Evolutionary conservation across 441 rosid genomes (phyloP).

Genomic region (Eutrema salsugineum): DNA sequence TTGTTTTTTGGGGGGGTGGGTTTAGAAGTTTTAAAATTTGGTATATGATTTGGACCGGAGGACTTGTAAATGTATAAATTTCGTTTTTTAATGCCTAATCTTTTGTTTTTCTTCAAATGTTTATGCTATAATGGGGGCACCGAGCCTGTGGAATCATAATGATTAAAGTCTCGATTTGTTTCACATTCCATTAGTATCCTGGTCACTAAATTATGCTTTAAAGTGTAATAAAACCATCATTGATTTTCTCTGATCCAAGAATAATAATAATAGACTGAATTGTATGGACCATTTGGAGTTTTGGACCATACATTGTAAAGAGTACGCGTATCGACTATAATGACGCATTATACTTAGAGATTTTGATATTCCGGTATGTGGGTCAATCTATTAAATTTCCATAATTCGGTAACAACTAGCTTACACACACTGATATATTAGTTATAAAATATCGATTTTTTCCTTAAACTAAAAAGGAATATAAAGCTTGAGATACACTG

Average conservation of each 20-base stretch:
- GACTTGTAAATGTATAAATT: conserved; percentile 31
- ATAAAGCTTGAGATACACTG: neutral
- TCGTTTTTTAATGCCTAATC: conserved; percentile 20
- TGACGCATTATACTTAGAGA: neutral
- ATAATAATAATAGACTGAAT: conserved; percentile 7
- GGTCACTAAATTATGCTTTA: conserved; percentile 18
- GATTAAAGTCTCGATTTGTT: conserved; percentile 32
- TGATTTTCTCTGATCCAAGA: conserved; percentile 28
- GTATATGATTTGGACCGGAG: conserved; percentile 23
- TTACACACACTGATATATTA: neutral
- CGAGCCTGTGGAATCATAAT: conserved; percentile 24
- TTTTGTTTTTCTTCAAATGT: conserved; percentile 6
- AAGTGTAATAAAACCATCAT: conserved; percentile 16
- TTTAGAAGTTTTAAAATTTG: conserved; percentile 26
- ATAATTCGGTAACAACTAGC: neutral
- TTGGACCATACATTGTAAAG: conserved; percentile 28
- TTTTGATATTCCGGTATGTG: neutral
- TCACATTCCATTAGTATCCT: conserved; percentile 15
- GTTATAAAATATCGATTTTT: neutral
- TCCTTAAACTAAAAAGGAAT: no score
- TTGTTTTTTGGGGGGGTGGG: neutral
- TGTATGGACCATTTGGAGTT: conserved; percentile 29
- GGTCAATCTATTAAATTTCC: neutral
- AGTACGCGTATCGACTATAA: conserved; percentile 13
- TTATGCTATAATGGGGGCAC: conserved; percentile 19